phyloP scores from a whole-genome alignment of 164 flowering plant species.

The Akebia trifoliata region DNA sequence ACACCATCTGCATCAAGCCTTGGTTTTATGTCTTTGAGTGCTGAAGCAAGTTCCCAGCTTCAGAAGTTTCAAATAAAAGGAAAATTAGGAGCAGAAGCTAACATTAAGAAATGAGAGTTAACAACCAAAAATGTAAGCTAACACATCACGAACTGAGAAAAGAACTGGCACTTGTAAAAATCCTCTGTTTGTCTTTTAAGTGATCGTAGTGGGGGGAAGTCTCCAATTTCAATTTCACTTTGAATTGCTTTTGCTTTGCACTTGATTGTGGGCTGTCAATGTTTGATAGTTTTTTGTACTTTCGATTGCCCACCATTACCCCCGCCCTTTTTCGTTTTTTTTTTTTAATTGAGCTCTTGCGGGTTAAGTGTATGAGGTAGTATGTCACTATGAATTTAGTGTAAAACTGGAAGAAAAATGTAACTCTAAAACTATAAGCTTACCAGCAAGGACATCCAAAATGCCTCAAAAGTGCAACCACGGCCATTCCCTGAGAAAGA shows the following conservation, averaged over 20 bases:
- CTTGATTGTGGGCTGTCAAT: neutral
- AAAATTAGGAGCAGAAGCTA: neutral
- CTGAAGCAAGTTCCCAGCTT: conserved; percentile 90
- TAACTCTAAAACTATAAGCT: conserved; percentile 4
- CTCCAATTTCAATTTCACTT: too few relatives aligned
- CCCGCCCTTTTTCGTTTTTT: too few relatives aligned
- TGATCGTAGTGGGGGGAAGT: too few relatives aligned
- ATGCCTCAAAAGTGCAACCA: conserved; percentile 89
- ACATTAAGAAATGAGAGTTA: too few relatives aligned
- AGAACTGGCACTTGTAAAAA: too few relatives aligned
- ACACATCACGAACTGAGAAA: too few relatives aligned
- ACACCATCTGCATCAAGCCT: conserved; percentile 78
- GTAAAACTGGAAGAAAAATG: neutral
- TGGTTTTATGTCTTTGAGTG: conserved; percentile 58
- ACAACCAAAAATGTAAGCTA: too few relatives aligned
- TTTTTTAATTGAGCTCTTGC: neutral
- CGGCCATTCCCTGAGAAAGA: conserved; percentile 68
- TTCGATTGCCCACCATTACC: too few relatives aligned
- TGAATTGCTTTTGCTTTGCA: too few relatives aligned
- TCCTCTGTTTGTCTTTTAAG: too few relatives aligned
- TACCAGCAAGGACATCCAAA: conserved; percentile 93
- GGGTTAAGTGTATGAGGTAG: neutral
- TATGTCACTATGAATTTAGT: neutral
- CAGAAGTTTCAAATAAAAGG: conserved; percentile 3
- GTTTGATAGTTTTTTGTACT: neutral